phyloP scores from a whole-genome alignment of 495 filamentous ascomycete species.

The Penicillium arizonense region DNA sequence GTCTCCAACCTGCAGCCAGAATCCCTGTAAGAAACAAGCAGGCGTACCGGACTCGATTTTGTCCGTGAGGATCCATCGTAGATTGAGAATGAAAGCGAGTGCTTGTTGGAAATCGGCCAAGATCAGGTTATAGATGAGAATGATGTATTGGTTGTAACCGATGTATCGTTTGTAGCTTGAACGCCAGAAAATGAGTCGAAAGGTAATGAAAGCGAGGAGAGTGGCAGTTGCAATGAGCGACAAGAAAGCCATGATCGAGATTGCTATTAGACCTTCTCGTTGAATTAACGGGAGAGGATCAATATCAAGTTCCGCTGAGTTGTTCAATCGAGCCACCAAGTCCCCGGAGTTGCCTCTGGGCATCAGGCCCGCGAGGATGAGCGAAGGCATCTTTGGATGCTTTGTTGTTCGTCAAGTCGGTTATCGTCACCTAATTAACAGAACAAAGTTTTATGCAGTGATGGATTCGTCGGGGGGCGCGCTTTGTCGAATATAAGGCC shows the following conservation, averaged over 20 bases:
- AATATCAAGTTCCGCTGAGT: constrained; percentile 21
- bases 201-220: constrained; percentile 56
- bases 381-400: constrained; percentile 22
- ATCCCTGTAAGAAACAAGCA: constrained; percentile 68
- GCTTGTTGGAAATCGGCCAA: constrained; percentile 73
- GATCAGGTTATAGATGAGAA: constrained; percentile 72
- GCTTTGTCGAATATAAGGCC: not conserved
- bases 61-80: constrained; percentile 56
- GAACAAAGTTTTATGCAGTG: not conserved
- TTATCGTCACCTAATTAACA: not conserved
- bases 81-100: constrained; percentile 63
- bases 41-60: constrained; percentile 54
- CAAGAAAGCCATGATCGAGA: constrained; percentile 56
- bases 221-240: constrained; percentile 55
- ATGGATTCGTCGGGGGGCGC: too few species aligned
- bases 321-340: constrained; percentile 23
- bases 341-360: constrained; percentile 9
- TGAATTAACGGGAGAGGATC: constrained; percentile 50
- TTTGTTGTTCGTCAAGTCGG: not conserved
- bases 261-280: constrained; percentile 50
- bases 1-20: constrained; percentile 70
- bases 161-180: constrained; percentile 43
- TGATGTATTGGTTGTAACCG: constrained; percentile 68
- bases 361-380: constrained; percentile 21
- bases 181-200: constrained; percentile 57